Evolutionary conservation across 2,329 filamentous ascomycete genomes (phyloP).

Genomic region (Diplodia seriata): DNA sequence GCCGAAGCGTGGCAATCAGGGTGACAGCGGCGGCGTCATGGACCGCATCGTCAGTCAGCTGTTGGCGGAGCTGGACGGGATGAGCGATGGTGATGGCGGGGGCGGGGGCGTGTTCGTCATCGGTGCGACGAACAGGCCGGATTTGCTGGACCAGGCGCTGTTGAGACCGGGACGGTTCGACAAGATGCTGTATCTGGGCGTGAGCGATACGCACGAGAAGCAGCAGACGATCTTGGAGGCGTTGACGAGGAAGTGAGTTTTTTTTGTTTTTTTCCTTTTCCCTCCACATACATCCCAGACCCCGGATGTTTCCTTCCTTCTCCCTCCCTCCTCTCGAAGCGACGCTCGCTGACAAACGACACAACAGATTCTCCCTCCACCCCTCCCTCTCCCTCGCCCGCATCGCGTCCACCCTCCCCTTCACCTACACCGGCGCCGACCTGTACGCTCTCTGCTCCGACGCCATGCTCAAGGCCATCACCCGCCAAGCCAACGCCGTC

Average conservation of each 20-base stretch:
- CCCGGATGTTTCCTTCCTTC: conserved; percentile 42
- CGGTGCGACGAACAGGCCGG: conserved; percentile 92
- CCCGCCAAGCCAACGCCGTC: conserved; percentile 81
- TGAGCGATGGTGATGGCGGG: conserved; percentile 83
- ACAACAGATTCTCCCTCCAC: conserved; percentile 77
- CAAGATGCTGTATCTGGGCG: conserved; percentile 97
- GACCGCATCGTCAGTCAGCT: conserved; percentile 95
- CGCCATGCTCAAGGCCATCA: conserved; percentile 98
- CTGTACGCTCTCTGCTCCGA: conserved; percentile 97
- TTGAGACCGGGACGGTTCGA: conserved; percentile 92
- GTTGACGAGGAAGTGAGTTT: conserved; percentile 86
- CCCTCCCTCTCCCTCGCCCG: conserved; percentile 76
- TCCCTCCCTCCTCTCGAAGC: not conserved
- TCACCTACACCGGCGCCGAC: conserved; percentile 97
- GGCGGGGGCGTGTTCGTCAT: conserved; percentile 95
- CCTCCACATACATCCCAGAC: conserved; percentile 43
- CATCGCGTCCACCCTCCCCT: conserved; percentile 80
- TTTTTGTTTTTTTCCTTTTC: conserved; percentile 47
- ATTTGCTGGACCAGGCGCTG: conserved; percentile 88
- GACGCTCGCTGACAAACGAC: not conserved
- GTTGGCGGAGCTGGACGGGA: conserved; percentile 93
- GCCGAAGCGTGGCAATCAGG: conserved; percentile 95
- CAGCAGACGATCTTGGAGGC: conserved; percentile 94
- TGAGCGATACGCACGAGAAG: conserved; percentile 96
- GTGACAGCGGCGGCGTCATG: conserved; percentile 97